Base-by-base conservation (phyloP, 805 yeast species). In the Yamadazyma akitaensis region DNA sequence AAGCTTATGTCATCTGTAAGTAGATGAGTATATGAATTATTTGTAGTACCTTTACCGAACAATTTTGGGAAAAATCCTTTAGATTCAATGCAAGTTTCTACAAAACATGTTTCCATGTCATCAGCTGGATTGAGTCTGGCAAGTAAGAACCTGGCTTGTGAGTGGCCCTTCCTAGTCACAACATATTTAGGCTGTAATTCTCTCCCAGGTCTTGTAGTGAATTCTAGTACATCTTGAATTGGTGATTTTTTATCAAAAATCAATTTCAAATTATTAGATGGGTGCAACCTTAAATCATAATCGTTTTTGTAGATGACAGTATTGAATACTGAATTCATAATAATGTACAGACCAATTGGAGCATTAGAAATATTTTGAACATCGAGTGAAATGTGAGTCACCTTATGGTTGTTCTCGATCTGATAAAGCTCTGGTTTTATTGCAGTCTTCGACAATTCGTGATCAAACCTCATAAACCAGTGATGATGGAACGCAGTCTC, bases 401-500 rank as follows among this genome's bases (percentile, higher is more conserved):
- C 17, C 5, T 32, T 18, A 5, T n/a, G n/a, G n/a, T 36, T 51
- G 17, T 45, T 32, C 5, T 8, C 26, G 10, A 56, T 24, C 17
- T 49, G 46, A 47, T 56, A 63, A n/a, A 68, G 47, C n/a, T 43
- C 46, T 1, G 76, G 76, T 32, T 54, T 51, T 28, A 72, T 64
- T 40, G 60, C 59, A 8, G 45, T 45, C 16, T 55, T 37, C 1
- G 72, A 59, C 6, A 43, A 42, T 2, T 54, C 50, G 12, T 48
- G 37, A 7, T 52, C 45, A 21, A 58, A 43, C 36, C 49, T 57
- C 40, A 61, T 44, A 36, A 68, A 67, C 59, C 63, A 55, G 38
- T 61, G 60, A 48, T 70, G 73, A 48, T 69, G 61, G 49, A 51
- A 63, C 12, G 76, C 71, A n/a, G 76, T 69, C 51, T 73, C 77